These are phyloP conservation scores for Beta vulgaris DNA, from an alignment of 148 eudicot species.

Conservation along the genomic window DNA sequence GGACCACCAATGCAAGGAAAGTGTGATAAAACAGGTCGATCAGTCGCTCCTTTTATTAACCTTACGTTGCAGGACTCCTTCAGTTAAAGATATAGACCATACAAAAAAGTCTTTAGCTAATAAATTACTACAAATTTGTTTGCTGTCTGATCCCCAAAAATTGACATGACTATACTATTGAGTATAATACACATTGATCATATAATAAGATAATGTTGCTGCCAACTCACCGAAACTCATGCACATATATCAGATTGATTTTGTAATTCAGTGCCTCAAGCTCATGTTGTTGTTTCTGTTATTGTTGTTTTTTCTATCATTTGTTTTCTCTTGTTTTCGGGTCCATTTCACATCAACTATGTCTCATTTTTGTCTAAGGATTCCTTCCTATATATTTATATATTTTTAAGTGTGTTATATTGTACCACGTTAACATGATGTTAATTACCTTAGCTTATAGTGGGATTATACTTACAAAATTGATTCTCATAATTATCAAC, in stretches of 20 bases:
- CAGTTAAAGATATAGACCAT: slow-evolving; percentile 17
- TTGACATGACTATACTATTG: slow-evolving; percentile 3
- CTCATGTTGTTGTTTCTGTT: background rate
- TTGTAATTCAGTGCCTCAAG: background rate
- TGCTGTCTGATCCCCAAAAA: background rate
- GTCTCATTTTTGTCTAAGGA: no score
- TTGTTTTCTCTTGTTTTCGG: background rate
- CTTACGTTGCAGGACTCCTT: background rate
- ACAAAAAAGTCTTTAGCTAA: slow-evolving; percentile 6
- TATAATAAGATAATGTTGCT: background rate
- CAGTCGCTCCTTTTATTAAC: background rate
- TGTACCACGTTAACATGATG: no score
- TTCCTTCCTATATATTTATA: no score
- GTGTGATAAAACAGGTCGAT: background rate
- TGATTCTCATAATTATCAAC: no score
- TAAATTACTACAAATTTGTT: slow-evolving; percentile 1
- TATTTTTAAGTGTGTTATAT: background rate
- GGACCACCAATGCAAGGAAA: background rate
- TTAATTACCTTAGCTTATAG: no score
- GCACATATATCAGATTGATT: background rate
- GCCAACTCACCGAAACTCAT: slow-evolving; percentile 4
- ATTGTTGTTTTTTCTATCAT: background rate
- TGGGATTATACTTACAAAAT: no score
- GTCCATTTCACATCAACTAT: background rate
- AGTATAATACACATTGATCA: background rate